phyloP scores from a whole-genome alignment of 495 filamentous ascomycete species.

The Penicillium chermesinum region DNA sequence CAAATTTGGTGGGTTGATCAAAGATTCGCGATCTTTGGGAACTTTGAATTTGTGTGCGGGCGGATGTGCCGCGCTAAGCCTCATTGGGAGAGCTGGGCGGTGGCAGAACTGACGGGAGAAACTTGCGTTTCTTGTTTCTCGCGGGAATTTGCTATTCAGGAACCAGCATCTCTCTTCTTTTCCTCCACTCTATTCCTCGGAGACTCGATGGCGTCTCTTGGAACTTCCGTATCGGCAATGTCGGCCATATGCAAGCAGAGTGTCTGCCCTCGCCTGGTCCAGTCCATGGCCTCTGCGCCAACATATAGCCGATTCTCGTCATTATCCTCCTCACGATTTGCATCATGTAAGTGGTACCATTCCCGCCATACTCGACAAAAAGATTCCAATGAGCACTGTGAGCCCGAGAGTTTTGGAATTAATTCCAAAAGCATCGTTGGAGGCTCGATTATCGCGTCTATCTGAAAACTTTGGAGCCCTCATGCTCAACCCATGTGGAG shows the following conservation, averaged over 20 bases:
- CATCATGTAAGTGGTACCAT: constrained; percentile 28
- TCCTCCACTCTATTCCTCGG: constrained; percentile 10
- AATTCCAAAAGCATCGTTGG: no score
- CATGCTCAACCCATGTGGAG: background rate
- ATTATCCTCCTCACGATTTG: constrained; percentile 27
- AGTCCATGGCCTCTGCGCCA: constrained; percentile 30
- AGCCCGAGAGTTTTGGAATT: no score
- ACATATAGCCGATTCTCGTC: constrained; percentile 33
- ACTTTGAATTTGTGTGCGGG: constrained; percentile 40
- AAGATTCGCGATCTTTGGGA: constrained; percentile 14
- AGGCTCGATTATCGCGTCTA: background rate
- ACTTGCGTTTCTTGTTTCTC: constrained; percentile 18
- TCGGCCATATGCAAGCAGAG: constrained; percentile 37
- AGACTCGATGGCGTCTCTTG: constrained; percentile 33
- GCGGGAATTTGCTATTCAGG: background rate
- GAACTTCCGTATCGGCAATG: constrained; percentile 28
- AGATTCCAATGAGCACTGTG: no score
- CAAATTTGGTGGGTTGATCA: constrained; percentile 16
- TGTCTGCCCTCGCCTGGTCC: constrained; percentile 23
- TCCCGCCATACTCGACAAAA: background rate
- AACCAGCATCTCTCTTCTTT: constrained; percentile 17
- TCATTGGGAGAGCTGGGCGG: constrained; percentile 24
- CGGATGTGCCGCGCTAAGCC: constrained; percentile 38
- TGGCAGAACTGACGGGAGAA: constrained; percentile 29
- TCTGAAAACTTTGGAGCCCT: background rate